Conservation (phyloP, 768 basidiomycete species). For the Tulasnella sp. region DNA sequence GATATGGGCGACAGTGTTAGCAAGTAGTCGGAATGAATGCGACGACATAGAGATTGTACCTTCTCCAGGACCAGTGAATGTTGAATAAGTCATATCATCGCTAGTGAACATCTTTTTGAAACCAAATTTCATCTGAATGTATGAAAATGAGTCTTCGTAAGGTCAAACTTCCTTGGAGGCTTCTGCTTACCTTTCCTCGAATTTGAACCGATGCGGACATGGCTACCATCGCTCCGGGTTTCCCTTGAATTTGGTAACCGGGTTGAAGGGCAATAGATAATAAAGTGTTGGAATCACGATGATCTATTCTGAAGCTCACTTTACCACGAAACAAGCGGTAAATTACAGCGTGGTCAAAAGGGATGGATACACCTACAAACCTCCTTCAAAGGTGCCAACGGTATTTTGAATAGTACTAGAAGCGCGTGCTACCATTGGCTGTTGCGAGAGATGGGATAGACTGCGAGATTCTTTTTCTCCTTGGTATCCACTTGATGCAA, state of each 20-base stretch:
- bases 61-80: slow-evolving; percentile 20
- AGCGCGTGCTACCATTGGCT: too few species aligned
- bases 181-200: slow-evolving; percentile 24
- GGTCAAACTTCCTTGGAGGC: not conserved
- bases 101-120: slow-evolving; percentile 25
- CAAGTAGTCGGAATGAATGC: too few species aligned
- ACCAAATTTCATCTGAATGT: slow-evolving; percentile 2
- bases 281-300: slow-evolving; percentile 27
- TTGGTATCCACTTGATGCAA: too few species aligned
- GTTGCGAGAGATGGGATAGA: too few species aligned
- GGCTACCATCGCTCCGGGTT: slow-evolving; percentile 27
- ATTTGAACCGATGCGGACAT: slow-evolving; percentile 26
- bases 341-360: too few species aligned
- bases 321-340: too few species aligned
- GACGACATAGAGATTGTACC: not conserved
- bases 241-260: slow-evolving; percentile 24
- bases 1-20: too few species aligned
- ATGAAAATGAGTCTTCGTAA: not conserved
- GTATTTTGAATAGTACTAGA: too few species aligned
- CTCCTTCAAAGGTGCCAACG: too few species aligned
- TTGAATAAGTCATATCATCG: slow-evolving; percentile 18
- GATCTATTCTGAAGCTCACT: too few species aligned
- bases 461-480: too few species aligned
- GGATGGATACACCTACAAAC: too few species aligned
- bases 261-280: slow-evolving; percentile 24